Base-by-base conservation (phyloP, 2,329 filamentous ascomycete genomes). In the Plectosphaerella sp. region DNA sequence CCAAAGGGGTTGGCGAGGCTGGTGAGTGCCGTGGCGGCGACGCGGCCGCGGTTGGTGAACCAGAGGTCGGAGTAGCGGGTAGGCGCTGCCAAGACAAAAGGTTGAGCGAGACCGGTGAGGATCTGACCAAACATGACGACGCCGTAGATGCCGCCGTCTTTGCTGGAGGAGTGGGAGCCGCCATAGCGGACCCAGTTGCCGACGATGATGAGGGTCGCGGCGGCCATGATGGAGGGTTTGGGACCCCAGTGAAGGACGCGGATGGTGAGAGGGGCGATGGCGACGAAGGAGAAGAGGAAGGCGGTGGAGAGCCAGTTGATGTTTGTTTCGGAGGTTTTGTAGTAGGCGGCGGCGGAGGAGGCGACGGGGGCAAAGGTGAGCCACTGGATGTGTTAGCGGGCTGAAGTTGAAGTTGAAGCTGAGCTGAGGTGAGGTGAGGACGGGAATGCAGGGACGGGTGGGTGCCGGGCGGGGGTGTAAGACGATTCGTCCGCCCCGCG, bases 101-200 rank as follows among this genome's bases (percentile, higher is more conserved):
- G 92, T 66, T 99, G 94, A 1, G 91, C 86, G 39, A 97, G 78
- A 1, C 93, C 94, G 49, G 89, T 91, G 54, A 99, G 68, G 65
- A 97, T 87, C 72, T 97, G 93, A 5, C 93, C 93, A 60, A 95
- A 86, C 87, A 97, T 90, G 56, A 91, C 86, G 45, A 88, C 78
- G 42, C 85, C 85, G 63, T 89, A 95, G 59, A 76, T 78, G 48
- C 88, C 88, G 22, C 82, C 60, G 68, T 71, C 43, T 72, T 75
- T 54, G 62, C 75, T 54, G 74, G 65, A 63, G 18, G 68, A 65
- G 57, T 72, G 62, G 10, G 76, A 85, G 51, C 90, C 90, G 2
- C 81, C 89, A 73, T 89, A 96, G 50, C 92, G 87, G 59, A 97
- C 80, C 92, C 94, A 97, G 71, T 96, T 97, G 1, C 94, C 94